Conservation (phyloP, 2,329 filamentous ascomycete species). For the Parastagonospora nodorum region DNA sequence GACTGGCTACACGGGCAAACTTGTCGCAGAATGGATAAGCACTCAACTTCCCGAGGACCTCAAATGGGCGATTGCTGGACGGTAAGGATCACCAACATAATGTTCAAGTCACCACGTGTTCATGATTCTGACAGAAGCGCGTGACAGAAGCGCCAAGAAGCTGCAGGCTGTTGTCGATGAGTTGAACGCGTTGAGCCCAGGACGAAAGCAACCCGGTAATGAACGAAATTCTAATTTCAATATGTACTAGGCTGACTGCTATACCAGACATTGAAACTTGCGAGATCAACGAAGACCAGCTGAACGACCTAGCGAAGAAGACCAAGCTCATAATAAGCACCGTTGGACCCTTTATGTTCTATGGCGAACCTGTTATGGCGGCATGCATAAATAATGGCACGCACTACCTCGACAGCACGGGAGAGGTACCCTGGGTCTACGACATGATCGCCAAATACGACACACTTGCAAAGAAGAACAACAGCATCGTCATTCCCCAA, state of each 20-base stretch:
- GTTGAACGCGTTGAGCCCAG: constrained; percentile 68
- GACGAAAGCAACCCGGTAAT: constrained; percentile 72
- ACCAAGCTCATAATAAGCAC: constrained; percentile 65
- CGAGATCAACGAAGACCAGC: constrained; percentile 54
- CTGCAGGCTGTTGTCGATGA: constrained; percentile 71
- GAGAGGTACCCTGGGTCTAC: constrained; percentile 67
- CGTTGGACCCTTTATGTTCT: constrained; percentile 67
- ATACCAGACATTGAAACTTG: constrained; percentile 47
- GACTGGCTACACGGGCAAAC: constrained; percentile 82
- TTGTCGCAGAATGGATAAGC: constrained; percentile 76
- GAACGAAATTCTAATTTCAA: constrained; percentile 1
- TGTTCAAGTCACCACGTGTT: no score
- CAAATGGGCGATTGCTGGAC: constrained; percentile 87
- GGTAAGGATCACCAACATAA: constrained; percentile 38
- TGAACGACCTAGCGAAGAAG: constrained; percentile 58
- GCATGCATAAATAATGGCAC: constrained; percentile 69
- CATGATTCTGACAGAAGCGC: no score
- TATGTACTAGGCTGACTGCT: constrained; percentile 1
- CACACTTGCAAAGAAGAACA: constrained; percentile 61
- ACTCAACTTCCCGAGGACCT: constrained; percentile 73
- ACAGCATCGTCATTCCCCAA: constrained; percentile 65
- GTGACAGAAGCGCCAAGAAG: constrained; percentile 65
- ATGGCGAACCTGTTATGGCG: constrained; percentile 67
- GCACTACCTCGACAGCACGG: constrained; percentile 70
- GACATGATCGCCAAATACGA: constrained; percentile 67